These are phyloP conservation scores for Canavalia gladiata DNA, from an alignment of 306 rosid genomes.

Conservation along the genomic window DNA sequence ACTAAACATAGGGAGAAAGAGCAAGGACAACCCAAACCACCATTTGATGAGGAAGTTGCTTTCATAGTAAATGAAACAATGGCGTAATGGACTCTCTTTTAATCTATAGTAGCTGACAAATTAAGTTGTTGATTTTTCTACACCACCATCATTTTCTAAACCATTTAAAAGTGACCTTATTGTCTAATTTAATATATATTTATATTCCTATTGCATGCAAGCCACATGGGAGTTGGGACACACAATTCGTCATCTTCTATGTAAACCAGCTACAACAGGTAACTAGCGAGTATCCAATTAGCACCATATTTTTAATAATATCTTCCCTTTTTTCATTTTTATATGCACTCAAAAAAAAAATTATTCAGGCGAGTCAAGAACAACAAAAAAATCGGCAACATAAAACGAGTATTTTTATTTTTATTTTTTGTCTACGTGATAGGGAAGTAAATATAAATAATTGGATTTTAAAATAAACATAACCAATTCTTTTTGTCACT, in stretches of 20 bases:
- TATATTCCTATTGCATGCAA: conserved; percentile 29
- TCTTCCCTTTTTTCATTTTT: background rate
- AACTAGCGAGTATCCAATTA: background rate
- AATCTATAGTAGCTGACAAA: conserved; percentile 25
- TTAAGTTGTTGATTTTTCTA: conserved; percentile 42
- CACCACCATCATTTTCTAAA: conserved; percentile 38
- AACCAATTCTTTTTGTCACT: background rate
- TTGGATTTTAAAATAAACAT: background rate
- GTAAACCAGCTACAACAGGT: conserved; percentile 22
- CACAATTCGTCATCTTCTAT: conserved; percentile 38
- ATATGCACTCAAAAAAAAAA: background rate
- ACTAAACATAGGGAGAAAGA: background rate
- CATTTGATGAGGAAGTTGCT: conserved; percentile 20
- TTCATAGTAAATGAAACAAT: conserved; percentile 44
- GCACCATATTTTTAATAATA: background rate
- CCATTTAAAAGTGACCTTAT: conserved; percentile 32
- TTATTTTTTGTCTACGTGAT: background rate
- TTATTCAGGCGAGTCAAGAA: background rate
- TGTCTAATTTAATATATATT: conserved; percentile 3
- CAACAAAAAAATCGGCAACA: background rate
- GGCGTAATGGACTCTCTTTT: conserved; percentile 44
- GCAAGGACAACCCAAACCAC: conserved; percentile 35
- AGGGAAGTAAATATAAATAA: conserved; percentile 14
- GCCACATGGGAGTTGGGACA: conserved; percentile 50
- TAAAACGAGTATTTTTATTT: background rate